These are phyloP conservation scores for Meyerozyma smithsonii DNA, from an alignment of 1,139 yeast genomes.

Conservation along the genomic window DNA sequence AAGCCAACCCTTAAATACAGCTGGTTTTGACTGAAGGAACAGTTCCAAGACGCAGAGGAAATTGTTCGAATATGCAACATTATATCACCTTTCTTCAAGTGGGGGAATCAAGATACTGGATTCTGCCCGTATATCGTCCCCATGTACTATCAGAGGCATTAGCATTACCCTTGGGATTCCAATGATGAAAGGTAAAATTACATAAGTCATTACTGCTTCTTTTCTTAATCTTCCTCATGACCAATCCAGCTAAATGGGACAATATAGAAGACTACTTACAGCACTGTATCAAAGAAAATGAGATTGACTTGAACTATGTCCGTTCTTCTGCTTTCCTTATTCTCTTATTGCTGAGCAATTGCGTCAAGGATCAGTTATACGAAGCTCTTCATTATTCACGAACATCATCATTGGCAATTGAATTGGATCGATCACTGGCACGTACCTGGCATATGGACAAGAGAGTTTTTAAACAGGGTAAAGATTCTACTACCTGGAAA, in stretches of 20 bases:
- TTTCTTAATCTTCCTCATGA: not conserved
- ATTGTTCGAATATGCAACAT: too few species aligned
- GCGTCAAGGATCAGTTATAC: not conserved
- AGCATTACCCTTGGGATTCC: too few species aligned
- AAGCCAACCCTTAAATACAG: too few species aligned
- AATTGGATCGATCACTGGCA: not conserved
- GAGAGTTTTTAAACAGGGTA: not conserved
- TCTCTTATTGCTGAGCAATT: not conserved
- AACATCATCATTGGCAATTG: not conserved
- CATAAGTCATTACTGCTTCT: too few species aligned
- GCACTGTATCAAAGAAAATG: not conserved
- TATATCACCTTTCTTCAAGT: too few species aligned
- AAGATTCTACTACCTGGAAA: not conserved
- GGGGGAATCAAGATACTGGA: too few species aligned
- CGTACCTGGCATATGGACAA: not conserved
- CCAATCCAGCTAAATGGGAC: not conserved
- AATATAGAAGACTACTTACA: not conserved
- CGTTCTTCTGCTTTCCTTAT: not conserved
- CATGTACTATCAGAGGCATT: too few species aligned
- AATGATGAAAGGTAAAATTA: too few species aligned
- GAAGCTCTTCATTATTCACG: not conserved
- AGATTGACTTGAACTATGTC: not conserved
- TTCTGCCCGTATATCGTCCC: too few species aligned
- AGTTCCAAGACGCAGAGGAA: too few species aligned
- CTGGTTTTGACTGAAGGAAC: too few species aligned